Base-by-base conservation (phyloP, 345 rosid genomes). In the Arabidopsis suecica region DNA sequence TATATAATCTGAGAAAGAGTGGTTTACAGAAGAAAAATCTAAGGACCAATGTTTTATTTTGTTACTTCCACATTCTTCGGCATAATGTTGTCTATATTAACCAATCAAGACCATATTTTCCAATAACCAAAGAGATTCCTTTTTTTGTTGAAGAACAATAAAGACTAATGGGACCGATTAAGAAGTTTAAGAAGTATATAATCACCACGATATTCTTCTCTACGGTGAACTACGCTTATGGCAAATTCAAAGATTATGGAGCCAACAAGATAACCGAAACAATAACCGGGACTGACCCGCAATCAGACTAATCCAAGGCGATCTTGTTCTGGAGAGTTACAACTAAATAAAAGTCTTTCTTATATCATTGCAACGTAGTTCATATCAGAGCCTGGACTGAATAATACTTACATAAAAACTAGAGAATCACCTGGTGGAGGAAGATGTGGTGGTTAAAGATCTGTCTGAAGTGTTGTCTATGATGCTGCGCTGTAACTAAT, bases 401-500 rank as follows among this genome's bases (percentile, higher is more conserved):
- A 50, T 51, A 33, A 61, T 57, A 69, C 70, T 65, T 77, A 77
- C 80, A 77, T 65, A 63, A 76, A 63, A 56, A 61, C 55, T 47
- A 49, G 34, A 55, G 42, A 60, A 60, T 34, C 74, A 33, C 16
- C 62, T 23, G 51, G 65, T 9, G 48, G 71, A 32, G 14, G 68
- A 11, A 1, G 61, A 18, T 66, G 61, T 38, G 50, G 61, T 30
- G 50, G 63, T 69, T 60, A 68, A 60, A 61, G 32, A 7, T 34
- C 30, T 20, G 69, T 60, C 68, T 62, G 37, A 36, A 54, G 18
- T 64, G 69, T 22, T 60, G 57, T 41, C 76, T 75, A 74, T 12
- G 83, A 82, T 61, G 83, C 71, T 65, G 82, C 71, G 10, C 84
- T 78, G 63, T 87, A 83, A 53, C 76, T 82, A 62, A 84, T 71